Evolutionary conservation across 2,329 filamentous ascomycete species (phyloP).

Genomic region (Zopfia rhizophila): DNA sequence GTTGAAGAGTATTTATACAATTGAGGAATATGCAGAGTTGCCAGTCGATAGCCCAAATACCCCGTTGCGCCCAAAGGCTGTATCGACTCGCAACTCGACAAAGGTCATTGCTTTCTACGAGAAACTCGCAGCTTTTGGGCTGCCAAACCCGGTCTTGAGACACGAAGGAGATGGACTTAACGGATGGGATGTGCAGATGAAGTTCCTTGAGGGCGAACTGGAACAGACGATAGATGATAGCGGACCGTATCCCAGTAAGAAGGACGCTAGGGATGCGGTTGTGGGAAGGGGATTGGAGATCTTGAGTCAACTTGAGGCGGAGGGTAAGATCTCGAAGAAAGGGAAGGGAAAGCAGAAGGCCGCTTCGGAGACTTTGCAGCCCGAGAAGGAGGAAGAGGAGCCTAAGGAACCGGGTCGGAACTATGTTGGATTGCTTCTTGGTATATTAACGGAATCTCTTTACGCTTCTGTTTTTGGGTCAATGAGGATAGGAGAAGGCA

Average conservation of each 20-base stretch:
- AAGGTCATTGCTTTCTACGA: constrained; percentile 36
- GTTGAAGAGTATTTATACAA: no score
- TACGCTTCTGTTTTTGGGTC: no score
- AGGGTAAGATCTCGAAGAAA: constrained; percentile 36
- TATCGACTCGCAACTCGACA: constrained; percentile 31
- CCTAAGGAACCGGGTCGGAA: constrained; percentile 39
- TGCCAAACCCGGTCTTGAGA: constrained; percentile 34
- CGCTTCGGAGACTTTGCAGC: constrained; percentile 21
- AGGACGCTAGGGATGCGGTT: constrained; percentile 55
- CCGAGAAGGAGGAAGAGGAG: constrained; percentile 23
- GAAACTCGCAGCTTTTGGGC: constrained; percentile 34
- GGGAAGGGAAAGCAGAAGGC: constrained; percentile 16
- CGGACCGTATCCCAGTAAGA: constrained; percentile 50
- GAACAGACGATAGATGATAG: constrained; percentile 26
- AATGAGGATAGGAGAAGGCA: no score
- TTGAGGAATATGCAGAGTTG: no score
- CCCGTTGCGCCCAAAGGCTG: no score
- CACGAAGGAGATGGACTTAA: constrained; percentile 1
- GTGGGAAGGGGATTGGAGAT: constrained; percentile 44
- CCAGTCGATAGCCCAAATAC: no score
- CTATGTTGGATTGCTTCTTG: constrained; percentile 52
- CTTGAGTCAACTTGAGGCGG: constrained; percentile 33
- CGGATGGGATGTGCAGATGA: constrained; percentile 37
- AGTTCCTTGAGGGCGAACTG: constrained; percentile 33
- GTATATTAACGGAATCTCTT: no score